Evolutionary conservation across 2,329 filamentous ascomycete genomes (phyloP).

Genomic region (Beauveria sp.): DNA sequence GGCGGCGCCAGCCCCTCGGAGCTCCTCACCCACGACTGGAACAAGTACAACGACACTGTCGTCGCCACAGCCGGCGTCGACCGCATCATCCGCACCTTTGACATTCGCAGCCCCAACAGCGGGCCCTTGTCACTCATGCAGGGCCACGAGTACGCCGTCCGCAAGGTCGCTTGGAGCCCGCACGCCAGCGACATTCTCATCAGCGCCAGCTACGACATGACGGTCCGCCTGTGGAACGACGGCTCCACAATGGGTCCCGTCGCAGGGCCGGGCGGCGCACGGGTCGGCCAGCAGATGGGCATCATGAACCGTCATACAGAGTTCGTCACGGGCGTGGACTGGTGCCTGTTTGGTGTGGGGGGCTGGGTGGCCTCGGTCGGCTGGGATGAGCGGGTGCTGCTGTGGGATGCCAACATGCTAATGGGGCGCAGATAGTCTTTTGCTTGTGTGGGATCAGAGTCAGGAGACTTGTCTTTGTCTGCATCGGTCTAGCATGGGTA

Average conservation of each 20-base stretch:
- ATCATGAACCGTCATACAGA: slow-evolving; percentile 91
- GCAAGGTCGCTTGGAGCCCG: slow-evolving; percentile 83
- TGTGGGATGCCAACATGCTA: slow-evolving; percentile 75
- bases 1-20: slow-evolving; percentile 49
- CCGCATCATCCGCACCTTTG: slow-evolving; percentile 78
- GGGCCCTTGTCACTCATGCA: slow-evolving; percentile 68
- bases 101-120: slow-evolving; percentile 67
- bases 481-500: not conserved
- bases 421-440: slow-evolving; percentile 21
- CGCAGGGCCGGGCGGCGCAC: slow-evolving; percentile 26
- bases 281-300: slow-evolving; percentile 65
- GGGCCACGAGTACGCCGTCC: slow-evolving; percentile 87
- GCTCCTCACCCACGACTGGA: slow-evolving; percentile 95
- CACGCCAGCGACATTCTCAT: slow-evolving; percentile 84
- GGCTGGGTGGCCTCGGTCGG: slow-evolving; percentile 93
- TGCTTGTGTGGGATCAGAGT: not conserved
- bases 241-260: slow-evolving; percentile 36
- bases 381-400: slow-evolving; percentile 85
- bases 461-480: not conserved
- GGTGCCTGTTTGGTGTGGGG: slow-evolving; percentile 92
- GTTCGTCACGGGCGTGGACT: slow-evolving; percentile 93
- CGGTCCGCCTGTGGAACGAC: slow-evolving; percentile 87
- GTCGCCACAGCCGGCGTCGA: slow-evolving; percentile 89
- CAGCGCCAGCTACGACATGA: slow-evolving; percentile 96
- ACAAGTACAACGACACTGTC: slow-evolving; percentile 84